A percentile compares a stretch with the other conserved stretches of the same genome.
Conservation (phyloP, 805 yeast genomes). For the Pichia paraexigua region DNA sequence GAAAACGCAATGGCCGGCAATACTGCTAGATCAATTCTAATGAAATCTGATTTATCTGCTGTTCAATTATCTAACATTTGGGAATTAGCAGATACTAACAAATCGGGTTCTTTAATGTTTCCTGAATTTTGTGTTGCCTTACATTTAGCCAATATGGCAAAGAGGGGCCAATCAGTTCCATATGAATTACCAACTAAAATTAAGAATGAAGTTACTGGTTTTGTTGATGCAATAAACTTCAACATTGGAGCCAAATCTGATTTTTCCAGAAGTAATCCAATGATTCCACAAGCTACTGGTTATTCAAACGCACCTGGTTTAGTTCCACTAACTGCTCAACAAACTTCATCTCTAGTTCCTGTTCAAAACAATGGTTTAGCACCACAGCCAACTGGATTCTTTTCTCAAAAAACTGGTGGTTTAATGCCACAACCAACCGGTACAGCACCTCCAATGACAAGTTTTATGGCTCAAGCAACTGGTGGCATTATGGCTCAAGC, state of each 20-base stretch:
- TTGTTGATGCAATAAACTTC: conserved; percentile 83
- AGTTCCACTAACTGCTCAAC: conserved; percentile 28
- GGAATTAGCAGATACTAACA: conserved; percentile 84
- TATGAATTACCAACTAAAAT: conserved; percentile 60
- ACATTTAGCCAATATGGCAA: conserved; percentile 72
- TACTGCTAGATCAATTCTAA: conserved; percentile 68
- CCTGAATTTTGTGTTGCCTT: conserved; percentile 93
- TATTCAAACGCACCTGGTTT: conserved; percentile 31
- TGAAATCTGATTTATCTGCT: conserved; percentile 73
- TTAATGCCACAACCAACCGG: conserved; percentile 49
- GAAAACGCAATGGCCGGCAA: conserved; percentile 63
- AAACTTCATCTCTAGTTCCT: conserved; percentile 24
- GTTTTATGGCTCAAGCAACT: conserved; percentile 23
- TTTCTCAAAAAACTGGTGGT: conserved; percentile 35
- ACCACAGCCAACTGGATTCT: conserved; percentile 34
- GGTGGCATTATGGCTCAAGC: conserved; percentile 17
- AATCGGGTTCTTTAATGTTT: conserved; percentile 75
- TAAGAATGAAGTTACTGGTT: conserved; percentile 76
- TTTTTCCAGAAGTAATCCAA: conserved; percentile 6
- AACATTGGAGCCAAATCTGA: conserved; percentile 45
- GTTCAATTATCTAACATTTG: conserved; percentile 76
- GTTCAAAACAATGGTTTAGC: conserved; percentile 44
- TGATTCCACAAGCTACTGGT: conserved; percentile 24
- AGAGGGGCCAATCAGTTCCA: conserved; percentile 77
- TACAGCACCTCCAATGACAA: conserved; percentile 27